phyloP scores from a whole-genome alignment of 1,284 basidiomycete genomes.

The Marasmius sp. region DNA sequence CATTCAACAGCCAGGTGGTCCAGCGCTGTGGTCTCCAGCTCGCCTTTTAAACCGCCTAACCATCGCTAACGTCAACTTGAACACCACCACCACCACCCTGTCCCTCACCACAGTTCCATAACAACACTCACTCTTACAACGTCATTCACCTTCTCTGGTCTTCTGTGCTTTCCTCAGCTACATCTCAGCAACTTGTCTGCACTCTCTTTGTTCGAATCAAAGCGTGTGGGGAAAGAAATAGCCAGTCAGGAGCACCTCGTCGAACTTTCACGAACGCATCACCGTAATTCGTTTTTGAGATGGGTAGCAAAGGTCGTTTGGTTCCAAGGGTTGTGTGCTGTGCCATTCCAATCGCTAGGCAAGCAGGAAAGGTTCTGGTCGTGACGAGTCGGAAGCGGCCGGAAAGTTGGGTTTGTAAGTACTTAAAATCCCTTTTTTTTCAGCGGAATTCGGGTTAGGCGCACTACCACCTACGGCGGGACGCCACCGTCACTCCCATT shows the following conservation, averaged over 20 bases:
- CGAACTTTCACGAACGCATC: background rate
- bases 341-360: conserved; percentile 75
- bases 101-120: background rate
- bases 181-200: background rate
- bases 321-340: conserved; percentile 83
- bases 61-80: background rate
- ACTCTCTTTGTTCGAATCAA: too few species aligned
- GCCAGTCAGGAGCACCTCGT: background rate
- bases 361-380: conserved; percentile 73
- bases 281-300: conserved; percentile 29
- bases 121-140: background rate
- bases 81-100: background rate
- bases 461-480: conserved; percentile 8
- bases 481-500: background rate
- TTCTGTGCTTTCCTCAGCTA: background rate
- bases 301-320: conserved; percentile 77
- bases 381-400: conserved; percentile 80
- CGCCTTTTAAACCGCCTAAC: background rate
- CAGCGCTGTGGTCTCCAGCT: background rate
- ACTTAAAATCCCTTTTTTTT: conserved; percentile 11
- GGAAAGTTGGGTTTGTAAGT: conserved; percentile 84
- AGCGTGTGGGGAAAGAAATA: too few species aligned
- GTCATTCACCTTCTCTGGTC: background rate
- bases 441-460: background rate
- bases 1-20: background rate